Base-by-base conservation (phyloP, 805 yeast species). In the Suhomyces faveliae region DNA sequence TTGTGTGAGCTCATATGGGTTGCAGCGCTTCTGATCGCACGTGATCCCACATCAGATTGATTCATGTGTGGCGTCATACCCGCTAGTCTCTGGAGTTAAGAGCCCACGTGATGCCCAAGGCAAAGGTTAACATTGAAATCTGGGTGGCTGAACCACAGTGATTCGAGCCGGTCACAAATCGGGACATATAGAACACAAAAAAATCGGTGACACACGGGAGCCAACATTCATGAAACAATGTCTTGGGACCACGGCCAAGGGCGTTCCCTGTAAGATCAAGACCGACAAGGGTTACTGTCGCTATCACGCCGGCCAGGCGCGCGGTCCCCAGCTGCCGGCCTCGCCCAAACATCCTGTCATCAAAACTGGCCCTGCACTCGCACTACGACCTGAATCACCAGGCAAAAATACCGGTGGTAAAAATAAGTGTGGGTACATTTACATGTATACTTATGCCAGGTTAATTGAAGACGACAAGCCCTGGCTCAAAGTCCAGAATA, bases 381-480 rank as follows among this genome's bases (percentile, higher is more conserved):
- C 37, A 15, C 19, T 17, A 9, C 21, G n/a, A 9, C 21, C 21
- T 33, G n/a, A 15, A 17, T 33, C 37, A n/a, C n/a, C n/a, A 20
- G 37, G 21, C 21, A 17, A 33, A 27, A 9, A 17, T 22, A 10
- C 22, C 22, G 27, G 20, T 4, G 5, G 12, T 13, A 45, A 11
- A 53, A 49, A 23, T 10, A 33, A 33, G n/a, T 50, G 60, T 1
- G 84, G 85, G 0, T 70, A 54, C 56, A 76, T 80, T 23, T 80
- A 80, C 53, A 68, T 79, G 0, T 80, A 78, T 57, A 79, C 84
- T 0, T 59, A 78, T 35, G 52, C 59, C 2, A 73, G 70, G 42
- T 66, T 80, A 47, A 53, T 76, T 15, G 35, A 51, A 2, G 68
- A 66, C 8, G 45, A 51, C 9, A 61, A 60, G 23, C 60, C 64